These are phyloP conservation scores for Botrytis medusae DNA, from an alignment of 2,329 filamentous ascomycete species.

Conservation along the genomic window DNA sequence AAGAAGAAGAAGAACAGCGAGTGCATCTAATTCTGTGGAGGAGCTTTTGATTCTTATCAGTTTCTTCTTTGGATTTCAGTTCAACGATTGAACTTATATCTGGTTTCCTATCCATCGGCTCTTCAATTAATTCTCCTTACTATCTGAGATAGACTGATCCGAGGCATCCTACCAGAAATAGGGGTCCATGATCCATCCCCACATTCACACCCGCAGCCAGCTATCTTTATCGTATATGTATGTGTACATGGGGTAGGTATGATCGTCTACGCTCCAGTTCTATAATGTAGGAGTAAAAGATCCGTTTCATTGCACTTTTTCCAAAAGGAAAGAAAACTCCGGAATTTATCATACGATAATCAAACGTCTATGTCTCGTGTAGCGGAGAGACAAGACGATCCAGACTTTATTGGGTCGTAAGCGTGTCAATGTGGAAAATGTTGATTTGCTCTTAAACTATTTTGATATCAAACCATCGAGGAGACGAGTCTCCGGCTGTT, in stretches of 20 bases:
- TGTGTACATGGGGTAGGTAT: background rate
- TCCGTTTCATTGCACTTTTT: background rate
- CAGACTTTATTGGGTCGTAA: background rate
- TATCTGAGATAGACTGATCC: background rate
- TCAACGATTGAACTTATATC: background rate
- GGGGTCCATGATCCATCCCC: background rate
- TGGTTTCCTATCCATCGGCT: background rate
- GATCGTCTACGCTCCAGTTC: background rate
- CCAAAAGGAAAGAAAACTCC: background rate
- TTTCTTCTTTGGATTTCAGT: background rate
- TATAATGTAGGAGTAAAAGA: slow-evolving; percentile 1
- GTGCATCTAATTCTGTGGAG: too few species aligned
- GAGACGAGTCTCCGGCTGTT: background rate
- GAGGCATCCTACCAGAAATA: background rate
- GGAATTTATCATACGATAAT: background rate
- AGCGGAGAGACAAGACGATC: background rate
- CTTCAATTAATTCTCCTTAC: too few species aligned
- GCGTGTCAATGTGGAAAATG: background rate
- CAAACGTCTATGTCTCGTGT: background rate
- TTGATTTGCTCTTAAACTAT: background rate
- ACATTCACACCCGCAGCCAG: background rate
- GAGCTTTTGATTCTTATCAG: background rate
- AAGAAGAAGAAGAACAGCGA: background rate
- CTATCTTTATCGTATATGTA: background rate
- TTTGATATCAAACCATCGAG: background rate